Evolutionary conservation across 768 basidiomycete genomes (phyloP).

Genomic region (Amanita rimosa): DNA sequence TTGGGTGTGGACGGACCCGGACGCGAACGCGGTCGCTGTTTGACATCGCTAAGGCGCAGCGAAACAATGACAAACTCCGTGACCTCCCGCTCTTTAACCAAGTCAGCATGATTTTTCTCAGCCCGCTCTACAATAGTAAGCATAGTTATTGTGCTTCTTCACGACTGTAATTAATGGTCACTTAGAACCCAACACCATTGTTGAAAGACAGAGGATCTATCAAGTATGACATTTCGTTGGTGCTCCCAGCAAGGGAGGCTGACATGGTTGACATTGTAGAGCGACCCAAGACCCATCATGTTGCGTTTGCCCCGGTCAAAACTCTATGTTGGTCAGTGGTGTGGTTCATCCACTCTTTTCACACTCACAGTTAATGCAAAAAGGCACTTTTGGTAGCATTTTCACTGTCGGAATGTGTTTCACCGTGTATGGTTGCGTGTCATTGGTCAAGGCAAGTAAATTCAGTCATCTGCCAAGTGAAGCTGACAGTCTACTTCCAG

Average conservation of each 20-base stretch:
- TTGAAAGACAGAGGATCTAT: constrained; percentile 52
- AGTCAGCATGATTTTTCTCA: constrained; percentile 33
- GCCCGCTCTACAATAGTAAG: constrained; percentile 58
- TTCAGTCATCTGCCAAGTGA: background rate
- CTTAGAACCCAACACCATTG: constrained; percentile 45
- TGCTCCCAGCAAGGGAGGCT: constrained; percentile 6
- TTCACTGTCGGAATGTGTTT: constrained; percentile 6
- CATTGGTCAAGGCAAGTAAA: constrained; percentile 8
- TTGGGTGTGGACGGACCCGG: constrained; percentile 44
- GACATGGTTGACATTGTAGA: constrained; percentile 16
- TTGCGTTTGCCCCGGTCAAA: constrained; percentile 49
- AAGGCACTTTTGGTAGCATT: constrained; percentile 3
- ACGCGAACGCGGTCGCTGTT: constrained; percentile 69
- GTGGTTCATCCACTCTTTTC: background rate
- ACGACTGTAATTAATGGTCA: constrained; percentile 3
- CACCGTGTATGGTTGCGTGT: constrained; percentile 4
- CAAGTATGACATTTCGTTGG: constrained; percentile 35
- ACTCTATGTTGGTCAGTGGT: constrained; percentile 46
- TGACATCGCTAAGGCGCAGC: constrained; percentile 23
- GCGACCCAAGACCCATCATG: constrained; percentile 41
- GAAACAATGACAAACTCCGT: constrained; percentile 6
- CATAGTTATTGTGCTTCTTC: constrained; percentile 4
- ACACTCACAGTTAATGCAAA: background rate
- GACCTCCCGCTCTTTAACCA: constrained; percentile 7
- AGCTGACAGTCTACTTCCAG: background rate